Conservation (phyloP, 176 grass and related monocot species). For the Triticum dicoccoides region DNA sequence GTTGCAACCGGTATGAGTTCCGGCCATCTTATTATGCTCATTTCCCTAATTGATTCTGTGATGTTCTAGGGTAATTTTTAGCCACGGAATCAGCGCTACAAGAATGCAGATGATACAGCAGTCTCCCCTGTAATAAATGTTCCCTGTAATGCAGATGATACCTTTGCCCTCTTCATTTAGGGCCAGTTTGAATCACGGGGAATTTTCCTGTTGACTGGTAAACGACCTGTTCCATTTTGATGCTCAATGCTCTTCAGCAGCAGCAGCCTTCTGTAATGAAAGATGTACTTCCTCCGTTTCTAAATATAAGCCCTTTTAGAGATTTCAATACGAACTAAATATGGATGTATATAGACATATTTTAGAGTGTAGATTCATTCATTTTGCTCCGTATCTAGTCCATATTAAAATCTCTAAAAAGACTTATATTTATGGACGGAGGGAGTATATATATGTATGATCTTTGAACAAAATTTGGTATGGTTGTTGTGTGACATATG, state of each 20-base stretch:
- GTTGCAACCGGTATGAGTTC: not conserved
- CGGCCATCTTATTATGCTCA: not conserved
- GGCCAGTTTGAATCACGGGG: not conserved
- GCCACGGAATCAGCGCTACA: not conserved
- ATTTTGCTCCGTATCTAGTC: too few relatives aligned
- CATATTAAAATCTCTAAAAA: too few relatives aligned
- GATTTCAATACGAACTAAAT: too few relatives aligned
- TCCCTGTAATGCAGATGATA: not conserved
- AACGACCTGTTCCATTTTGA: not conserved
- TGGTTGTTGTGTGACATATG: not conserved
- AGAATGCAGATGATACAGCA: not conserved
- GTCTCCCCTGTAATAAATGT: not conserved
- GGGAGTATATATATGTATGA: not conserved
- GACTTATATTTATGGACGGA: too few relatives aligned
- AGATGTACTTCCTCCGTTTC: not conserved
- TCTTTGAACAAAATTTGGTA: not conserved
- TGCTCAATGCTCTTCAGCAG: not conserved
- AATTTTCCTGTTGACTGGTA: not conserved
- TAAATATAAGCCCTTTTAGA: too few relatives aligned
- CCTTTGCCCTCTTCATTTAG: not conserved
- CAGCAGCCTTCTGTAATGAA: not conserved
- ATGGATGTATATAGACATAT: too few relatives aligned
- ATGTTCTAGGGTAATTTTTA: not conserved
- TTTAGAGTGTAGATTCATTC: too few relatives aligned
- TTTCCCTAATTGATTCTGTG: not conserved